These are phyloP conservation scores for Fusarium globosum DNA, from an alignment of 2,329 filamentous ascomycete species.

Conservation along the genomic window DNA sequence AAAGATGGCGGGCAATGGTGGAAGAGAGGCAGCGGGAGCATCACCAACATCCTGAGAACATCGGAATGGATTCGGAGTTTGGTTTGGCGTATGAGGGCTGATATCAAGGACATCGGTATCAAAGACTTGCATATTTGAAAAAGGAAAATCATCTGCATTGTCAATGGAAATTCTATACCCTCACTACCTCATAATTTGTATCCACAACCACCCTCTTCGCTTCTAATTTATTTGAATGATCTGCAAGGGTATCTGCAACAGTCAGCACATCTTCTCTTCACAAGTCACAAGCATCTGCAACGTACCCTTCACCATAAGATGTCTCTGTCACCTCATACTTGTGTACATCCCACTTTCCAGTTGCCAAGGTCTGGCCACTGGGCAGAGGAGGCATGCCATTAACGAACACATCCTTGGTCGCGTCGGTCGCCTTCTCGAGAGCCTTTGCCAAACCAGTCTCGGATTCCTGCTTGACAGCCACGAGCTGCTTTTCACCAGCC, in stretches of 20 bases:
- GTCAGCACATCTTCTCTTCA: constrained; percentile 29
- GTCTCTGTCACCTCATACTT: constrained; percentile 74
- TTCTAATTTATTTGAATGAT: constrained; percentile 62
- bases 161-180: constrained; percentile 47
- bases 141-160: constrained; percentile 45
- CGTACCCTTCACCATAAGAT: constrained; percentile 77
- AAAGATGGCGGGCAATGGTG: constrained; percentile 63
- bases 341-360: constrained; percentile 72
- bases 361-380: constrained; percentile 69
- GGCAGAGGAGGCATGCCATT: constrained; percentile 90
- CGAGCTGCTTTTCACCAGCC: constrained; percentile 71
- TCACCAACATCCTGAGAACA: constrained; percentile 2
- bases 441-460: constrained; percentile 78
- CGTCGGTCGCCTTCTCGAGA: constrained; percentile 70
- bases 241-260: constrained; percentile 70
- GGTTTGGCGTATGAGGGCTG: background rate
- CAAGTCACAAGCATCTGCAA: constrained; percentile 39
- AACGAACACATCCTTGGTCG: constrained; percentile 74
- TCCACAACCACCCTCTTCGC: constrained; percentile 43
- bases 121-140: constrained; percentile 9
- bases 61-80: constrained; percentile 5
- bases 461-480: constrained; percentile 80
- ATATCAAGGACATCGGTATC: background rate
- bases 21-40: constrained; percentile 32
- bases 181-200: constrained; percentile 45